Percentiles rank a stretch among this genome's conserved stretches.
phyloP scores from a whole-genome alignment of 805 yeast genomes.

The Barnettozyma sucrosica region DNA sequence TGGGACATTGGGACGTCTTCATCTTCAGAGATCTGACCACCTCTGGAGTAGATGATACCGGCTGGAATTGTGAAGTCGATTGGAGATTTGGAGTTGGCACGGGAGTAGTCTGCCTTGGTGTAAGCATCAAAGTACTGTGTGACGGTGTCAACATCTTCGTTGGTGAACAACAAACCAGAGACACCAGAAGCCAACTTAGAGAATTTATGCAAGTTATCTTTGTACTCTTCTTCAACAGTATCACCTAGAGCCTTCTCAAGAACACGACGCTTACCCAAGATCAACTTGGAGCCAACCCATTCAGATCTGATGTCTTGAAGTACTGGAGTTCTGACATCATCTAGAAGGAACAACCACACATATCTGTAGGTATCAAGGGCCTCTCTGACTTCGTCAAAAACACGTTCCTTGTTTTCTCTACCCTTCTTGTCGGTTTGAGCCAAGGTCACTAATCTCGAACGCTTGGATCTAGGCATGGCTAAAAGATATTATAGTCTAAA shows the following conservation, averaged over 20 bases:
- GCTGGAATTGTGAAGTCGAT: slow-evolving; percentile 79
- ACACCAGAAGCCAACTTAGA: slow-evolving; percentile 65
- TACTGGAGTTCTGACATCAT: slow-evolving; percentile 93
- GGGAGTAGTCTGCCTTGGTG: slow-evolving; percentile 73
- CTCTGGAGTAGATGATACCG: slow-evolving; percentile 91
- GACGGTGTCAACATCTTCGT: slow-evolving; percentile 88
- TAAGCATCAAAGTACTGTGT: slow-evolving; percentile 77
- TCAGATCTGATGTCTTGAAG: slow-evolving; percentile 87
- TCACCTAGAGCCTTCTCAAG: slow-evolving; percentile 90
- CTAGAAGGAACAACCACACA: slow-evolving; percentile 81
- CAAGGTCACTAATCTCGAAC: slow-evolving; percentile 91
- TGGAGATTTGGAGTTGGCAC: slow-evolving; percentile 85
- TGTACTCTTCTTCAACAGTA: slow-evolving; percentile 82
- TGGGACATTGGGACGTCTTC: slow-evolving; percentile 97
- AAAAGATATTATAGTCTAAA: background rate
- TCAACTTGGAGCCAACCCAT: slow-evolving; percentile 86
- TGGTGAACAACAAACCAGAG: slow-evolving; percentile 82
- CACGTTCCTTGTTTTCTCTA: slow-evolving; percentile 81
- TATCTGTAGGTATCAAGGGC: slow-evolving; percentile 72
- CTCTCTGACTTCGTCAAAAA: slow-evolving; percentile 85
- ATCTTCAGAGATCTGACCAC: slow-evolving; percentile 83
- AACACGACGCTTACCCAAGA: slow-evolving; percentile 90
- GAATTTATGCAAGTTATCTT: slow-evolving; percentile 72
- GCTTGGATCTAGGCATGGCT: slow-evolving; percentile 90
- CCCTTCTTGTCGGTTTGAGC: slow-evolving; percentile 97